These are phyloP conservation scores for Penicillium oxalicum DNA, from an alignment of 2,329 filamentous ascomycete species.

Conservation along the genomic window DNA sequence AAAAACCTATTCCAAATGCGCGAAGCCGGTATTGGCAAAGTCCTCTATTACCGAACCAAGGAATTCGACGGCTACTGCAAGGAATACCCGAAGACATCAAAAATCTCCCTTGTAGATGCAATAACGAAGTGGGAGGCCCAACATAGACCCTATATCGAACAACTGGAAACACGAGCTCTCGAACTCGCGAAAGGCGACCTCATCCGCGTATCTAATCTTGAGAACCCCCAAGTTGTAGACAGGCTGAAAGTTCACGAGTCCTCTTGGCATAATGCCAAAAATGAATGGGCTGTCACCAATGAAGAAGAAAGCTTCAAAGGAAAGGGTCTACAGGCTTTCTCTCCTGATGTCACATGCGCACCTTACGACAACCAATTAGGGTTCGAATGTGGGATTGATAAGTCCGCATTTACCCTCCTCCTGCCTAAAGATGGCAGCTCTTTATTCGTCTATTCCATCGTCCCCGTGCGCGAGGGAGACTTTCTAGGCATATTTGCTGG, in stretches of 20 bases:
- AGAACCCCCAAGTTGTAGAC: slow-evolving; percentile 2
- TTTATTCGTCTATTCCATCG: background rate
- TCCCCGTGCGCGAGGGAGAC: background rate
- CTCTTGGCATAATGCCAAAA: slow-evolving; percentile 9
- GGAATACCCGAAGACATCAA: slow-evolving; percentile 3
- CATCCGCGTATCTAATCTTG: background rate
- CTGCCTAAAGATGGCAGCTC: background rate
- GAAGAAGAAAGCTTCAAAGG: background rate
- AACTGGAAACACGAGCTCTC: slow-evolving; percentile 11
- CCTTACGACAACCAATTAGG: background rate
- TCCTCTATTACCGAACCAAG: slow-evolving; percentile 15
- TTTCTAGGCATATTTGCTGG: slow-evolving; percentile 5
- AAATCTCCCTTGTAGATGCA: slow-evolving; percentile 9
- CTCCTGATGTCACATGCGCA: background rate
- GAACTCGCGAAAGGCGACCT: background rate
- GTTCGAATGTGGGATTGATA: background rate
- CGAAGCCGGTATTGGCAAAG: slow-evolving; percentile 5
- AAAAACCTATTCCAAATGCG: slow-evolving; percentile 14
- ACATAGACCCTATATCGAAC: slow-evolving; percentile 10
- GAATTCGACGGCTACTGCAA: slow-evolving; percentile 16
- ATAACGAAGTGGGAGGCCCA: slow-evolving; percentile 9
- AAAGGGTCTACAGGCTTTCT: background rate
- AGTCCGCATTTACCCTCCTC: slow-evolving; percentile 1
- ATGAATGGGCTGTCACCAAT: slow-evolving; percentile 4
- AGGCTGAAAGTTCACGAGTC: slow-evolving; percentile 4